Conservation (phyloP, 768 basidiomycete species). For the Lactifluus rugatus region DNA sequence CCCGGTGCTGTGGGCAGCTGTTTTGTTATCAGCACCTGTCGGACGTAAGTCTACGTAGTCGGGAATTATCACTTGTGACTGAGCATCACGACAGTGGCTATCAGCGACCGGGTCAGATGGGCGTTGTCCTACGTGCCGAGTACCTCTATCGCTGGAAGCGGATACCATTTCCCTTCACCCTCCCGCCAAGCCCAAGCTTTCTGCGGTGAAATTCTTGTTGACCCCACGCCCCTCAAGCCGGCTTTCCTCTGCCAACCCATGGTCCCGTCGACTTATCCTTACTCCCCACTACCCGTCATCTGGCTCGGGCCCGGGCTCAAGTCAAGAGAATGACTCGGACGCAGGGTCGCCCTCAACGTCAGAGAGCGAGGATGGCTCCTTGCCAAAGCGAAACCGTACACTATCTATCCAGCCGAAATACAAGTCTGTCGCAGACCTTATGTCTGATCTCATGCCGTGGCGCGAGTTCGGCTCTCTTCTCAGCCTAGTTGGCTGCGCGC, state of each 20-base stretch:
- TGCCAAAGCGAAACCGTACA: neutral
- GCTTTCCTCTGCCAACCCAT: neutral
- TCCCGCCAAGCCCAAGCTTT: constrained; percentile 2
- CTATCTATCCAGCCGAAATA: constrained; percentile 9
- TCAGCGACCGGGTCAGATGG: constrained; percentile 15
- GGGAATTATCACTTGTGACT: neutral
- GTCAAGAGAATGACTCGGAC: constrained; percentile 11
- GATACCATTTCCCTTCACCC: constrained; percentile 19
- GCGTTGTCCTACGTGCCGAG: constrained; percentile 20
- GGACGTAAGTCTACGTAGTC: constrained; percentile 12
- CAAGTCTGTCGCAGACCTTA: constrained; percentile 7
- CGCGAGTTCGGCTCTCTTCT: constrained; percentile 18
- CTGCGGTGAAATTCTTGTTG: neutral
- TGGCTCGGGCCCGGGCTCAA: constrained; percentile 11
- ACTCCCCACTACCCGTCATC: neutral
- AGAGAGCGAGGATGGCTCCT: constrained; percentile 9
- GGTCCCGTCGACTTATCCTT: constrained; percentile 3
- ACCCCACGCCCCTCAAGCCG: neutral
- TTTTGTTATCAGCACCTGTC: constrained; percentile 21
- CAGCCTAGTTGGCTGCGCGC: constrained; percentile 15
- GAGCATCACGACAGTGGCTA: constrained; percentile 12
- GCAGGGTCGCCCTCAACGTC: constrained; percentile 14
- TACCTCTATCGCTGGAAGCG: constrained; percentile 14
- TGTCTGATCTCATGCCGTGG: constrained; percentile 14
- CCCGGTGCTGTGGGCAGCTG: constrained; percentile 19